phyloP scores from a whole-genome alignment of 805 yeast genomes.

The Ascoidea rubescens region DNA sequence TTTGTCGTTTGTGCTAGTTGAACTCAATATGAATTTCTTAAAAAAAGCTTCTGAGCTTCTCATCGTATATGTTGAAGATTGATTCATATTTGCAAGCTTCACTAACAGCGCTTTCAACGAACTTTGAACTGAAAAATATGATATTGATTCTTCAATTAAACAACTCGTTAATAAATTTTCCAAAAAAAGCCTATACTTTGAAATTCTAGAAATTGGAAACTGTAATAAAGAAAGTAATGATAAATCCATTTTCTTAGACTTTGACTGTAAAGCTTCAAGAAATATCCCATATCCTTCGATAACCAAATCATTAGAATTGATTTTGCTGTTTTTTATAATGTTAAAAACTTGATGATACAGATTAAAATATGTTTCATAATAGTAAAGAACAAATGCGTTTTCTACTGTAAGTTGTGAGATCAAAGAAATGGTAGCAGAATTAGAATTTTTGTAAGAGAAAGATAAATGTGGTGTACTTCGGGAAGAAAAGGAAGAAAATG shows the following conservation, averaged over 20 bases:
- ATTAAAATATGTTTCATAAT: constrained; percentile 23
- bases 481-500: constrained; percentile 5
- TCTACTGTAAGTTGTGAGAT: constrained; percentile 13
- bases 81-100: too few species aligned
- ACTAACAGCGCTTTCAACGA: constrained; percentile 5
- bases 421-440: constrained; percentile 11
- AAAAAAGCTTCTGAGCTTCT: too few species aligned
- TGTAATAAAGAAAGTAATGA: constrained; percentile 28
- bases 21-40: too few species aligned
- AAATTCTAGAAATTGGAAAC: constrained; percentile 35
- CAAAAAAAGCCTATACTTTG: constrained; percentile 37
- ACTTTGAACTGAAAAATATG: constrained; percentile 9
- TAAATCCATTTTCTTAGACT: background rate
- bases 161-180: constrained; percentile 24
- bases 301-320: constrained; percentile 2
- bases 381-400: constrained; percentile 15
- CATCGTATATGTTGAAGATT: too few species aligned
- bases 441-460: background rate
- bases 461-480: background rate
- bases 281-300: constrained; percentile 21
- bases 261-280: constrained; percentile 28
- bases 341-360: constrained; percentile 20
- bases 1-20: constrained; percentile 7
- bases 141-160: constrained; percentile 10
- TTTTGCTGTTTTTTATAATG: constrained; percentile 18